phyloP scores from a whole-genome alignment of 257 asterid species.

The Solanum pennellii region DNA sequence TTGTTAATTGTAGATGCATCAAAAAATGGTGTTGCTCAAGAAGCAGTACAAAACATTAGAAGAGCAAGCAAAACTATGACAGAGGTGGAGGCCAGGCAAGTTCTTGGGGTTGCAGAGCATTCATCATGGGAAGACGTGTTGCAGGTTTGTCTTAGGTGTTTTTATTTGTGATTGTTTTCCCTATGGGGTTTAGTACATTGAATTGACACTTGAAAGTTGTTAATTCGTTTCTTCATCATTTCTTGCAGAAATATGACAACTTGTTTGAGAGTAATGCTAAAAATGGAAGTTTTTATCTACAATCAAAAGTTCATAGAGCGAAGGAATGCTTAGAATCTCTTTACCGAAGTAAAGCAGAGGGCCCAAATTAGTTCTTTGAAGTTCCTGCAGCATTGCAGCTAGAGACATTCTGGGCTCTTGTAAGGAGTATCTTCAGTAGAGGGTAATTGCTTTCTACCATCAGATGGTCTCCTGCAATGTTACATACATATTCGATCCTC shows the following conservation, averaged over 20 bases:
- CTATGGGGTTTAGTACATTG: background rate
- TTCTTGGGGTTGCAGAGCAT: slow-evolving; percentile 59
- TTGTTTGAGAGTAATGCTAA: slow-evolving; percentile 54
- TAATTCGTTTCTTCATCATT: background rate
- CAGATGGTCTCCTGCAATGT: background rate
- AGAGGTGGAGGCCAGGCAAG: slow-evolving; percentile 67
- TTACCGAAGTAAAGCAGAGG: slow-evolving; percentile 22
- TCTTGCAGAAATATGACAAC: slow-evolving; percentile 42
- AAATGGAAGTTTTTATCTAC: slow-evolving; percentile 41
- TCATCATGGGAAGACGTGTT: slow-evolving; percentile 66
- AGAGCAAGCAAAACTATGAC: slow-evolving; percentile 54
- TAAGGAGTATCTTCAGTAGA: background rate
- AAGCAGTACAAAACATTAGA: slow-evolving; percentile 45
- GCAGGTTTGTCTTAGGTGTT: slow-evolving; percentile 25
- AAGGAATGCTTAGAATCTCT: slow-evolving; percentile 56
- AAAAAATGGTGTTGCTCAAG: slow-evolving; percentile 67
- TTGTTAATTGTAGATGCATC: slow-evolving; percentile 42
- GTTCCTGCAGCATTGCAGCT: background rate
- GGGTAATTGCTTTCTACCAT: background rate
- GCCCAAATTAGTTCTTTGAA: background rate
- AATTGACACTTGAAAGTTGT: background rate
- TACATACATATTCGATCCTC: background rate
- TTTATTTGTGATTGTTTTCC: background rate
- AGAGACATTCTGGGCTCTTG: background rate
- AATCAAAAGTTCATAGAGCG: slow-evolving; percentile 66